A percentile compares a stretch with the other conserved stretches of the same genome.
These are phyloP conservation scores for Raphidocelis subcapitata DNA, from an alignment of 139 green algal genomes.

Conservation along the genomic window DNA sequence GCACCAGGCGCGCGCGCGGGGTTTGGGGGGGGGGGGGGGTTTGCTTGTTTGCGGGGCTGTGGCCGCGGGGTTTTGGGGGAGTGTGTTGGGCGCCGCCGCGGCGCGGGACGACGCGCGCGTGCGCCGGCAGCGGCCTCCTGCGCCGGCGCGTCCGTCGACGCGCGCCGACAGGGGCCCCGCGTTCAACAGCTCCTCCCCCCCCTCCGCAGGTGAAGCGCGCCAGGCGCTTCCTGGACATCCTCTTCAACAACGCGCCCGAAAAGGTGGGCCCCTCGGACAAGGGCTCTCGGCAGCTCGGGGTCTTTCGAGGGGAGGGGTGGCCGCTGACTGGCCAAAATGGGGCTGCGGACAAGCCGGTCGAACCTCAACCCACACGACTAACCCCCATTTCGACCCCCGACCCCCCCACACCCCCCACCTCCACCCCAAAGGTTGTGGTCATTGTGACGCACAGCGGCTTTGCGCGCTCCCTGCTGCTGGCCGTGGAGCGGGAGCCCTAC, in stretches of 20 bases:
- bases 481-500: conserved; percentile 39
- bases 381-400: background rate
- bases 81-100: background rate
- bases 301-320: too few species aligned
- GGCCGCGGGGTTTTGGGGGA: too few species aligned
- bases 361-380: background rate
- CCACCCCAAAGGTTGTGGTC: conserved; percentile 34
- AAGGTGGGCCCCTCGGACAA: conserved; percentile 12
- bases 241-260: conserved; percentile 46
- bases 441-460: conserved; percentile 66
- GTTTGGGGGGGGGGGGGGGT: too few species aligned
- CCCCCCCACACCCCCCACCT: background rate
- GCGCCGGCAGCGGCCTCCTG: background rate
- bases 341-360: background rate
- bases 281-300: too few species aligned
- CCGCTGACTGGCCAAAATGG: too few species aligned
- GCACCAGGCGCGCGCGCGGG: conserved; percentile 40
- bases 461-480: conserved; percentile 58
- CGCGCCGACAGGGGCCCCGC: too few species aligned
- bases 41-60: too few species aligned
- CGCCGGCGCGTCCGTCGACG: background rate
- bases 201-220: conserved; percentile 46
- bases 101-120: background rate
- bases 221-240: conserved; percentile 50
- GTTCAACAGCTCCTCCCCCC: background rate